Evolutionary conservation across 2,329 filamentous ascomycete species (phyloP).

Genomic region (Xylariales sp.): DNA sequence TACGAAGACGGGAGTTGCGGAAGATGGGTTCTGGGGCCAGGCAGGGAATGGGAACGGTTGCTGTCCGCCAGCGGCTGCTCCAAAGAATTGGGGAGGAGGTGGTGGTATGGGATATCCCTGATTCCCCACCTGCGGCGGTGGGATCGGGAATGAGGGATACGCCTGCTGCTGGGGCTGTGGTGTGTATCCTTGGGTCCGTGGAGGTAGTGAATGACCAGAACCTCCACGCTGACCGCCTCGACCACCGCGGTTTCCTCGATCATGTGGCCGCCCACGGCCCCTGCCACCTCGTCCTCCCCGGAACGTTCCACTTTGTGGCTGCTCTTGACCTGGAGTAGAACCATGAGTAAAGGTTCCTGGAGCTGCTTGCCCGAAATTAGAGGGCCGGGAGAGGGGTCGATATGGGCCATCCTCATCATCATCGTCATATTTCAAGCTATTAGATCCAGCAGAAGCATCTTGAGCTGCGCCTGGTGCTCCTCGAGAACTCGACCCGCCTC

Average conservation of each 20-base stretch:
- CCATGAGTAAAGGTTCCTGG: constrained; percentile 38
- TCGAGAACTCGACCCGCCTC: constrained; percentile 28
- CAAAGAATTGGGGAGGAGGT: constrained; percentile 22
- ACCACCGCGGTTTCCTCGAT: constrained; percentile 18
- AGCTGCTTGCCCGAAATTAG: constrained; percentile 51
- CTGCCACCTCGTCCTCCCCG: constrained; percentile 43
- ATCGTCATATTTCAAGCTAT: constrained; percentile 62
- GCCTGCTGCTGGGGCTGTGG: constrained; percentile 30
- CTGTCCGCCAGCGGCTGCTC: constrained; percentile 29
- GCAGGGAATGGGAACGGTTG: constrained; percentile 40
- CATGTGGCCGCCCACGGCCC: constrained; percentile 23
- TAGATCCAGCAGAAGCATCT: constrained; percentile 25
- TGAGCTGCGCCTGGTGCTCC: constrained; percentile 29
- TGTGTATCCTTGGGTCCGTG: constrained; percentile 21
- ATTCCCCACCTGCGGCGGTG: constrained; percentile 30
- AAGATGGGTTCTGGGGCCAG: constrained; percentile 34
- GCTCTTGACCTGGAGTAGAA: constrained; percentile 12
- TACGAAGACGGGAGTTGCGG: constrained; percentile 23
- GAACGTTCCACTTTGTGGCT: constrained; percentile 17
- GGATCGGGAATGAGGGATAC: constrained; percentile 19
- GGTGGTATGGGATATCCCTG: constrained; percentile 14
- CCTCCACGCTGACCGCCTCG: constrained; percentile 38
- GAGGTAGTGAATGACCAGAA: constrained; percentile 38
- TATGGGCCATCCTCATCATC: constrained; percentile 61
- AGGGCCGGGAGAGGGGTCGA: constrained; percentile 64